These are phyloP conservation scores for Acer negundo DNA, from an alignment of 345 rosid genomes.

Conservation along the genomic window DNA sequence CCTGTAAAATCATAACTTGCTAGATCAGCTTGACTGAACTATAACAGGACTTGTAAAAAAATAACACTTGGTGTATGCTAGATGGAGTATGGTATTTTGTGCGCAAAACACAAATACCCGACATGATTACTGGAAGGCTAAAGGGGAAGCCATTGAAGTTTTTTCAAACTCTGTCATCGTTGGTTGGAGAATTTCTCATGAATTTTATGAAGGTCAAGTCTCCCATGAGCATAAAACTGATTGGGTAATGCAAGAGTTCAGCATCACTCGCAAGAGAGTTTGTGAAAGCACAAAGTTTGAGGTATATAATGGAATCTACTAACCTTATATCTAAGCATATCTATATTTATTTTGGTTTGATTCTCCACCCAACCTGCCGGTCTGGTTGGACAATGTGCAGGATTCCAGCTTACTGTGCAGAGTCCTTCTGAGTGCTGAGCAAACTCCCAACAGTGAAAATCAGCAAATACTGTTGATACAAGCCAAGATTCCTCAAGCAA, in stretches of 20 bases:
- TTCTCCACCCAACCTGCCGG: slow-evolving; percentile 16
- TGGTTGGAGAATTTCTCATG: slow-evolving; percentile 50
- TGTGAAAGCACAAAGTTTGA: slow-evolving; percentile 29
- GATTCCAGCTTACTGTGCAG: slow-evolving; percentile 37
- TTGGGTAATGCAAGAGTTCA: slow-evolving; percentile 49
- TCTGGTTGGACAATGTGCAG: slow-evolving; percentile 42
- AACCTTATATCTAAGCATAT: background rate
- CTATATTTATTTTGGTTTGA: slow-evolving; percentile 13
- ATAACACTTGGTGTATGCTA: slow-evolving; percentile 23
- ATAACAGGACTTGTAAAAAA: background rate
- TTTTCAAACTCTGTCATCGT: slow-evolving; percentile 35
- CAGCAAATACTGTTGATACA: slow-evolving; percentile 4
- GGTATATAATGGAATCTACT: slow-evolving; percentile 28
- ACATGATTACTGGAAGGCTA: slow-evolving; percentile 44
- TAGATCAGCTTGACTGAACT: background rate
- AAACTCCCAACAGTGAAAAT: slow-evolving; percentile 13
- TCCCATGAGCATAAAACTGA: slow-evolving; percentile 34
- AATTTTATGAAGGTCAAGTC: slow-evolving; percentile 36
- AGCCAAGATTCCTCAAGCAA: slow-evolving; percentile 29
- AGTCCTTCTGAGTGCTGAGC: slow-evolving; percentile 28
- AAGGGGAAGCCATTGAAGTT: slow-evolving; percentile 37
- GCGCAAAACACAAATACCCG: slow-evolving; percentile 12
- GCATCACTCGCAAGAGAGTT: slow-evolving; percentile 30
- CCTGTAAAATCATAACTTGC: background rate
- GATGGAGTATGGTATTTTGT: slow-evolving; percentile 43